phyloP scores from a whole-genome alignment of 768 basidiomycete genomes.

The Russula ochroleuca region DNA sequence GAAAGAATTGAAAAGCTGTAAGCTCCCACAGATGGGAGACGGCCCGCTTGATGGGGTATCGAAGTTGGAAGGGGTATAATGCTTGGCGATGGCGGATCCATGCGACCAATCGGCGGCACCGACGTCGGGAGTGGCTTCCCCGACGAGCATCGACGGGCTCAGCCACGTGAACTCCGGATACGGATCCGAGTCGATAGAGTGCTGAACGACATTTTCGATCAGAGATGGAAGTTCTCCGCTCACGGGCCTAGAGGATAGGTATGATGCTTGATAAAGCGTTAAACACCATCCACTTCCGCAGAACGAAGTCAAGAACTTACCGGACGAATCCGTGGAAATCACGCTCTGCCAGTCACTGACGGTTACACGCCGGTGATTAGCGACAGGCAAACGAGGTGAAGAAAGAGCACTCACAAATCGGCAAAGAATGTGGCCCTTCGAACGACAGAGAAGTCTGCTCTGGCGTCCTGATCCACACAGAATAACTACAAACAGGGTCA shows the following conservation, averaged over 20 bases:
- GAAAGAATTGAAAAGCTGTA: constrained; percentile 3
- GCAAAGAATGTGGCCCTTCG: constrained; percentile 16
- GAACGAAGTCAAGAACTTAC: constrained; percentile 1
- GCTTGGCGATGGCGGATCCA: background rate
- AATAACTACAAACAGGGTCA: constrained; percentile 4
- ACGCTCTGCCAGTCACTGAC: constrained; percentile 15
- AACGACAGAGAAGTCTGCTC: constrained; percentile 15
- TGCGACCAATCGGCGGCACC: too few relatives aligned
- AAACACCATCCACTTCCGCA: background rate
- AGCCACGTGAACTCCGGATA: constrained; percentile 18
- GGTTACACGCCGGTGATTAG: background rate
- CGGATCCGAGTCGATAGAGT: background rate
- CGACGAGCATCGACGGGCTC: constrained; percentile 8
- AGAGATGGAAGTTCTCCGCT: background rate
- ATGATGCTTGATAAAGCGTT: constrained; percentile 1
- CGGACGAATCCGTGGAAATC: background rate
- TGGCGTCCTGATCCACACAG: constrained; percentile 10
- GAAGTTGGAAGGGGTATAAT: background rate
- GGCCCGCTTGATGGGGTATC: background rate
- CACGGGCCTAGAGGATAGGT: background rate
- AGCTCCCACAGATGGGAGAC: constrained; percentile 4
- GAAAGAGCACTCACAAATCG: constrained; percentile 6
- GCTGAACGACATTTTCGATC: background rate
- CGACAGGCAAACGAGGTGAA: background rate
- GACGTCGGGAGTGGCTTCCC: background rate